Conservation (phyloP, 257 asterid species). For the Leptodermis oblonga region DNA sequence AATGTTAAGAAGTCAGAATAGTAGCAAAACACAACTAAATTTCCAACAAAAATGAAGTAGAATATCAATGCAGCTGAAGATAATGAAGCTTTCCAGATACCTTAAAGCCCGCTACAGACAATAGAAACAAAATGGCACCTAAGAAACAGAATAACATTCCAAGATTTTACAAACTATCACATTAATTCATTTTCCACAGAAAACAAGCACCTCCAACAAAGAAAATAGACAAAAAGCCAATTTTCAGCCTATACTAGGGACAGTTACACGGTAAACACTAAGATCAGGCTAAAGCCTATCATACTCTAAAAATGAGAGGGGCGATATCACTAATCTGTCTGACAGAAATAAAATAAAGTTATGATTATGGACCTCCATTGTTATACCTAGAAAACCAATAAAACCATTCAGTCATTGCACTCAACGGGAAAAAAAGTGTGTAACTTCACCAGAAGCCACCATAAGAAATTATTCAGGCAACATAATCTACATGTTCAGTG, state of each 20-base stretch:
- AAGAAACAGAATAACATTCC: background rate
- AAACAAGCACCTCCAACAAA: background rate
- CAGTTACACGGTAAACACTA: background rate
- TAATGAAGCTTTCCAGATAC: background rate
- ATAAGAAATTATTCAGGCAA: background rate
- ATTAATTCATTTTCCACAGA: background rate
- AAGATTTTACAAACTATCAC: background rate
- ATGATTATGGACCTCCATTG: background rate
- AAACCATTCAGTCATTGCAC: slow-evolving; percentile 2
- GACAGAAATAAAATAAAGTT: background rate
- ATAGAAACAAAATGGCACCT: background rate
- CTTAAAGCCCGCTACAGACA: background rate
- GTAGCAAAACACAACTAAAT: slow-evolving; percentile 2
- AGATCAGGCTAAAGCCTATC: background rate
- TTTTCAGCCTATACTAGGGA: background rate
- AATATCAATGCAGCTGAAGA: background rate
- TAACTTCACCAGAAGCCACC: background rate
- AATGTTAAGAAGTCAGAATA: slow-evolving; percentile 16
- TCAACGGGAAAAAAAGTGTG: background rate
- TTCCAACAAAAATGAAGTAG: background rate
- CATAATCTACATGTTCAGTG: background rate
- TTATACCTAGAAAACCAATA: background rate
- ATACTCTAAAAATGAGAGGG: background rate
- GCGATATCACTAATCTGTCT: background rate
- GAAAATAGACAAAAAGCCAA: background rate